Evolutionary conservation across 2,329 filamentous ascomycete genomes (phyloP).

Genomic region (Colletotrichum tropicale): DNA sequence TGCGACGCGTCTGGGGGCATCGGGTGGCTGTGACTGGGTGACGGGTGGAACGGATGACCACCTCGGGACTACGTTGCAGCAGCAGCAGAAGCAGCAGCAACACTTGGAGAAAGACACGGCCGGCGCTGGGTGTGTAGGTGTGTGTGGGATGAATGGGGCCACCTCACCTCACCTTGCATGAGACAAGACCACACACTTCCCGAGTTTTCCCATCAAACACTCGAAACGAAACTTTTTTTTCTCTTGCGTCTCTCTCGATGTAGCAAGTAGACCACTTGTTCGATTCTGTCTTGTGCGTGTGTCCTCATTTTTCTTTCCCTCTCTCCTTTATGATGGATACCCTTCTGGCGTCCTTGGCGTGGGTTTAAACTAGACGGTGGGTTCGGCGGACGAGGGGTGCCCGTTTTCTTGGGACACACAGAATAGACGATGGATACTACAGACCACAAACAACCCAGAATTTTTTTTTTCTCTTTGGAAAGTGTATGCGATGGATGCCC

Average conservation of each 20-base stretch:
- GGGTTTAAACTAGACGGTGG: slow-evolving; percentile 2
- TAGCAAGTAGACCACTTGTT: slow-evolving; percentile 3
- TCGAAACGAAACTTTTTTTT: neutral
- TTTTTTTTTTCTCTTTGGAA: neutral
- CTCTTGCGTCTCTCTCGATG: neutral
- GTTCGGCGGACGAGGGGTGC: neutral
- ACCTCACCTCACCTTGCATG: slow-evolving; percentile 19
- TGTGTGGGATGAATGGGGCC: neutral
- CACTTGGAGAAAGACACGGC: neutral
- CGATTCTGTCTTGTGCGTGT: neutral
- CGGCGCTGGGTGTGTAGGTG: neutral
- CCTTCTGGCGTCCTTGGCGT: slow-evolving; percentile 17
- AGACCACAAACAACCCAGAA: neutral
- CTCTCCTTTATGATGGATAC: slow-evolving; percentile 10
- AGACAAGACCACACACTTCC: neutral
- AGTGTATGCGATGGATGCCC: neutral
- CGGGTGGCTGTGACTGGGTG: slow-evolving; percentile 1
- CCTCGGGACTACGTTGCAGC: neutral
- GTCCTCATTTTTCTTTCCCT: neutral
- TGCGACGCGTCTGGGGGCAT: slow-evolving; percentile 16
- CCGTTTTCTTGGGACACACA: neutral
- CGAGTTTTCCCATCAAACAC: neutral
- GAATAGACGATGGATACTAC: neutral
- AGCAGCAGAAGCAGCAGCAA: neutral
- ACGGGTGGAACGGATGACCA: slow-evolving; percentile 2